A percentile compares a stretch with the other conserved stretches of the same genome.
Conservation (phyloP, 306 rosid genomes). For the Senna siamea region DNA sequence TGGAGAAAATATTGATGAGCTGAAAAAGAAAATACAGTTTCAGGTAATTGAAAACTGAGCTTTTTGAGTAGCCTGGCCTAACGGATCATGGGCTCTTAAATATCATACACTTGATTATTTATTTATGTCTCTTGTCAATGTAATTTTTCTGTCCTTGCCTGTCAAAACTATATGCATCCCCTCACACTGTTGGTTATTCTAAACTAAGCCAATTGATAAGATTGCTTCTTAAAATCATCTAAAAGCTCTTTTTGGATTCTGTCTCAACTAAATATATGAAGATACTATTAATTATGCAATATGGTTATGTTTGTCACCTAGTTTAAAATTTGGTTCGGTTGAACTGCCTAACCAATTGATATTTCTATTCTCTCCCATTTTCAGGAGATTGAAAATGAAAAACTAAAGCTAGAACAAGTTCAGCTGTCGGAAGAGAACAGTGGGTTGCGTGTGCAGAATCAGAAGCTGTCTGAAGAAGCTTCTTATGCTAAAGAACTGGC, state of each 20-base stretch:
- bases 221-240: conserved; percentile 24
- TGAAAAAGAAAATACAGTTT: conserved; percentile 82
- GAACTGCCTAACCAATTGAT: conserved; percentile 5
- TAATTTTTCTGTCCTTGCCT: conserved; percentile 16
- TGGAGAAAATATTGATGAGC: conserved; percentile 67
- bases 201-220: conserved; percentile 18
- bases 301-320: conserved; percentile 20
- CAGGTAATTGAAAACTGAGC: conserved; percentile 59
- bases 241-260: conserved; percentile 2
- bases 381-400: conserved; percentile 96
- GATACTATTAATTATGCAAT: conserved; percentile 1
- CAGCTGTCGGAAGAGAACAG: conserved; percentile 90
- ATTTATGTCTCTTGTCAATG: conserved; percentile 20
- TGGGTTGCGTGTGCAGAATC: conserved; percentile 91
- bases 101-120: conserved; percentile 20
- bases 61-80: not conserved
- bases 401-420: conserved; percentile 79
- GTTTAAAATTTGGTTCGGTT: conserved; percentile 30
- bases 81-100: conserved; percentile 25
- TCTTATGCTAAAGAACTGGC: conserved; percentile 97
- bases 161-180: conserved; percentile 9
- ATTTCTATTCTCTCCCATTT: conserved; percentile 20
- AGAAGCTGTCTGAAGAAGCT: conserved; percentile 93
- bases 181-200: conserved; percentile 16
- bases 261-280: not conserved